Conservation (phyloP, 2,329 filamentous ascomycete genomes). For the Aspergillus proliferans region DNA sequence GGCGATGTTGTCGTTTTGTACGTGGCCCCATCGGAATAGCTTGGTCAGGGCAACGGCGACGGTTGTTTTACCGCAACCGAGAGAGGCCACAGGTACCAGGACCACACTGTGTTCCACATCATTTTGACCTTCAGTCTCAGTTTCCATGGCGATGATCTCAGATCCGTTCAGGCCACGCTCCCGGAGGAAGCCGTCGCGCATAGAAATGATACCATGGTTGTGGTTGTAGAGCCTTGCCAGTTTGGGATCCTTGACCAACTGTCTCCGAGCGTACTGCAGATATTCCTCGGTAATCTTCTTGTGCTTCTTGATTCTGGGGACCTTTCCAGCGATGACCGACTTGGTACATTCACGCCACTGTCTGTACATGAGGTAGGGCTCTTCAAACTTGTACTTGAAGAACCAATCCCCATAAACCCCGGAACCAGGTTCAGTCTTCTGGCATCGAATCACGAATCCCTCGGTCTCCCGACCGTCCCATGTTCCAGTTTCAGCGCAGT, state of each 20-base stretch:
- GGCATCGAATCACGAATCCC: slow-evolving; percentile 93
- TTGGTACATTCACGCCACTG: slow-evolving; percentile 99
- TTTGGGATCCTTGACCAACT: slow-evolving; percentile 61
- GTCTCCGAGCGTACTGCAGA: slow-evolving; percentile 68
- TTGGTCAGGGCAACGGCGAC: slow-evolving; percentile 73
- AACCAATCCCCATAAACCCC: slow-evolving; percentile 84
- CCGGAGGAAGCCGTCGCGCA: slow-evolving; percentile 80
- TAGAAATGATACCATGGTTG: slow-evolving; percentile 91
- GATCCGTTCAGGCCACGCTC: slow-evolving; percentile 79
- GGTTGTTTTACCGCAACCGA: slow-evolving; percentile 96
- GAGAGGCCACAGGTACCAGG: slow-evolving; percentile 83
- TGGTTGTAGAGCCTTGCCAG: slow-evolving; percentile 67
- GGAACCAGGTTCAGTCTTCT: slow-evolving; percentile 46
- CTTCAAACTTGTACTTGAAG: slow-evolving; percentile 99
- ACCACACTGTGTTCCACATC: slow-evolving; percentile 63
- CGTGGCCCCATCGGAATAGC: slow-evolving; percentile 84
- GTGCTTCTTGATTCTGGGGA: slow-evolving; percentile 80
- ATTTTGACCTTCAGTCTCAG: slow-evolving; percentile 44
- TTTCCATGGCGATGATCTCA: slow-evolving; percentile 72
- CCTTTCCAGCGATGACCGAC: slow-evolving; percentile 67
- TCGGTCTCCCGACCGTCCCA: slow-evolving; percentile 91
- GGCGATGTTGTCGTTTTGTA: slow-evolving; percentile 94
- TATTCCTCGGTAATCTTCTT: slow-evolving; percentile 86
- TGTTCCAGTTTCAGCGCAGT: slow-evolving; percentile 78
- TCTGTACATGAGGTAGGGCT: slow-evolving; percentile 96